Evolutionary conservation across 257 asterid genomes (phyloP), one percentile per base, ranked within the genome.

Genomic region (Solanum chilense): DNA sequence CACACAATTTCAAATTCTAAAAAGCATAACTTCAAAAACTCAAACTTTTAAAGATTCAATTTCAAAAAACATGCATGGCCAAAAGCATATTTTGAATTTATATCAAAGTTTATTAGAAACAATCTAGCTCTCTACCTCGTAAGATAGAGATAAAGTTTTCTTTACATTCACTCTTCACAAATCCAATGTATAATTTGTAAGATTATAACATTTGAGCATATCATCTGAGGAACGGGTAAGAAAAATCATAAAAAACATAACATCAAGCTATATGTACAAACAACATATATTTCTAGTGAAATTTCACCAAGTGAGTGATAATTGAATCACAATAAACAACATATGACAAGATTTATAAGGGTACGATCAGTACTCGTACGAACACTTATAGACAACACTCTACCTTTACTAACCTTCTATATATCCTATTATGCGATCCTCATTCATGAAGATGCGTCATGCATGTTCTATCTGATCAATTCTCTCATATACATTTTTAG

Each of bases 211-310:
- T 37, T n/a, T 23, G 7, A 23, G 15, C 29, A 23, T 23, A 4
- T 62, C 0, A 9, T 60, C 29, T 0, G 2, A 3, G n/a, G 11
- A 56, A 7, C 3, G n/a, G 23, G n/a, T 3, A 52, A 3, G 25
- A 20, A 58, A 58, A 58, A 58, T 58, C 12, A 58, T 58, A 58
- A 20, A 58, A 58, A 58, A 56, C 9, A 5, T 52, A 23, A 58
- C 25, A 20, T 45, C 5, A 0, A 58, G 21, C 8, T 58, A 7
- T 20, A 58, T 58, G 8, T 20, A 58, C 66, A 58, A 58, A 58
- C 10, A 21, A 58, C 27, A 4, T 58, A 21, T 21, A 31, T 31
- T 31, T 31, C 25, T 21, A 58, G 25, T 58, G 25, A 58, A 20
- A 21, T 58, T 12, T 5, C 12, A 21, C 25, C 9, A 58, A 58